These are phyloP conservation scores for Rehmannia glutinosa DNA, from an alignment of 257 asterid genomes.

Conservation along the genomic window DNA sequence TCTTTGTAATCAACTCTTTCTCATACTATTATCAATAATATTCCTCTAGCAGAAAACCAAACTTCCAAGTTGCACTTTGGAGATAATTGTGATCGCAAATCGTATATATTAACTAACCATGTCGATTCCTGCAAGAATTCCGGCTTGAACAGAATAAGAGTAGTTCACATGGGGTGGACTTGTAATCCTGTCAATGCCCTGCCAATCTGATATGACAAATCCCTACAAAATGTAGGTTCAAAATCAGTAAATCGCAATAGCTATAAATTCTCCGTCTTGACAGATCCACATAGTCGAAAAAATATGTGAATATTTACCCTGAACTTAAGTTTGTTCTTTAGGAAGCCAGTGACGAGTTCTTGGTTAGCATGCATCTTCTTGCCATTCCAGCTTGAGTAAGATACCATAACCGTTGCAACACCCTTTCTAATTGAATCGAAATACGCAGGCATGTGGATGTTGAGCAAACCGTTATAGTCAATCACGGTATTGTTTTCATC, in stretches of 20 bases:
- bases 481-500: conserved; percentile 60
- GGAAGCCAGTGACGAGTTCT: conserved; percentile 46
- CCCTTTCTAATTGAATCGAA: conserved; percentile 53
- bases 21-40: too few relatives aligned
- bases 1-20: too few relatives aligned
- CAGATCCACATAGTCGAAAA: background rate
- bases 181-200: conserved; percentile 74
- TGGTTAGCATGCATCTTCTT: conserved; percentile 52
- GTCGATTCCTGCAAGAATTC: conserved; percentile 74
- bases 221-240: conserved; percentile 45
- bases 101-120: conserved; percentile 42
- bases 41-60: too few relatives aligned
- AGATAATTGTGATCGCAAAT: background rate
- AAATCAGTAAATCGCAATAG: background rate
- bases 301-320: conserved; percentile 33
- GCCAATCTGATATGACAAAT: conserved; percentile 82
- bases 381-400: conserved; percentile 73
- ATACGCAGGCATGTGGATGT: conserved; percentile 67
- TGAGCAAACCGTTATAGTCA: conserved; percentile 33
- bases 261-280: background rate
- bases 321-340: conserved; percentile 53
- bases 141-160: conserved; percentile 67
- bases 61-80: background rate
- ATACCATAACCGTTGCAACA: conserved; percentile 63
- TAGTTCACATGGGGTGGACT: conserved; percentile 67